Evolutionary conservation across 768 basidiomycete genomes (phyloP), one percentile per base, ranked within the genome.

Genomic region (Guyanaporus albipodus): DNA sequence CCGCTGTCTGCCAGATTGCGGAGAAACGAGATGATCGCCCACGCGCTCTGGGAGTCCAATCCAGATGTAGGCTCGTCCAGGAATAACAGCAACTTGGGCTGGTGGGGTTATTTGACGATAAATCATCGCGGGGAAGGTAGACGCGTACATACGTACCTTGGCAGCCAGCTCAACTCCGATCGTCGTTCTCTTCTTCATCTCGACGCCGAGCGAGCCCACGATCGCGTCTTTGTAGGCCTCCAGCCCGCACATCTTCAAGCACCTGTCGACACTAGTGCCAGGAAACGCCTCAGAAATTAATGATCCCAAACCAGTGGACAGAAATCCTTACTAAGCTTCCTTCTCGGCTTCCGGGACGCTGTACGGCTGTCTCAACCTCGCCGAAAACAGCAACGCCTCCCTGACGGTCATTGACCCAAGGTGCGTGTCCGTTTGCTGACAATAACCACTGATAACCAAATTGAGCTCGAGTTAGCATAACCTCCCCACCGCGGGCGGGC

Each of bases 21-120:
- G 35, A 93, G 70, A 70, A 93, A 89, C 2, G 73, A 67, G 43
- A 90, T 70, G 51, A 91, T 89, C 5, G 83, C 83, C 87, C 88
- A 89, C 3, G 90, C 89, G 44, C 83, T 86, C 64, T 91, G 88
- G 3, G 88, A 90, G 62, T 91, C 89, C 14, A 93, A 72, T 27
- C 91, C 90, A 21, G 87, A 84, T 0, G 91, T 94, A 0, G 92
- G 92, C 62, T 94, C 91, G 59, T 93, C 91, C 28, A 91, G 67
- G 73, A 94, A 93, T 15, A 94, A 74, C 0, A 95, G 71, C 0
- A 92, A 70, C 61, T 80, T 79, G 2, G 90, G 91, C 82, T 82
- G 49, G 5, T 14, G 17, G 18, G 21, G 2, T 3, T 2, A 19
- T 39, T 24, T 3, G 27, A 26, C 9, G 12, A 32, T 14, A 7